Evolutionary conservation across 192 early-diverging fungal species (phyloP).

Genomic region (Geranomyces michiganensis): DNA sequence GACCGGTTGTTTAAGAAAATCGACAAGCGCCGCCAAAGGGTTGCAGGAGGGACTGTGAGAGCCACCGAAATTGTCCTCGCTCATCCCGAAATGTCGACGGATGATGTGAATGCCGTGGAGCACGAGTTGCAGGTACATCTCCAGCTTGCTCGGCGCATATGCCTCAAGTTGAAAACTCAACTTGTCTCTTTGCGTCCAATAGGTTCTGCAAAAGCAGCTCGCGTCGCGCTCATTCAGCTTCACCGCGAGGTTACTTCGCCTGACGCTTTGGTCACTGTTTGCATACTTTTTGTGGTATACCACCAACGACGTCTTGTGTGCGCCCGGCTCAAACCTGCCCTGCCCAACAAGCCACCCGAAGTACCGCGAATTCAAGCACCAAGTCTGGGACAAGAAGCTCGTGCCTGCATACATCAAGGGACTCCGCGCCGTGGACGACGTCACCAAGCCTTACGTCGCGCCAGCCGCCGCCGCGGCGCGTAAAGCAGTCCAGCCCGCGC

Average conservation of each 20-base stretch:
- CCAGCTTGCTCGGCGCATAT: background rate
- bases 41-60: background rate
- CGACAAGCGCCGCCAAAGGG: background rate
- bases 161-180: too few species aligned
- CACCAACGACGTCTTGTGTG: constrained; percentile 13
- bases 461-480: background rate
- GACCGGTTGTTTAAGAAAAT: background rate
- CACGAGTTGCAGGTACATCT: constrained; percentile 5
- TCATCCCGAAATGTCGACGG: background rate
- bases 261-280: background rate
- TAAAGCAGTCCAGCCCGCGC: background rate
- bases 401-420: background rate
- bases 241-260: background rate
- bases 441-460: background rate
- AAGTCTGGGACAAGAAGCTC: constrained; percentile 18
- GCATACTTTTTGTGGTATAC: constrained; percentile 1
- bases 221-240: background rate
- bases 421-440: background rate
- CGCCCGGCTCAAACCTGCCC: constrained; percentile 10
- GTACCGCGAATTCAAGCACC: background rate
- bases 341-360: constrained; percentile 7
- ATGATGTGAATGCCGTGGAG: constrained; percentile 4
- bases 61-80: background rate
- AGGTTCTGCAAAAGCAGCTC: constrained; percentile 9
- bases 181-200: background rate